Evolutionary conservation across 2,329 filamentous ascomycete genomes (phyloP), one percentile per base, ranked within the genome.

Genomic region (Lasiodiplodia theobromae): DNA sequence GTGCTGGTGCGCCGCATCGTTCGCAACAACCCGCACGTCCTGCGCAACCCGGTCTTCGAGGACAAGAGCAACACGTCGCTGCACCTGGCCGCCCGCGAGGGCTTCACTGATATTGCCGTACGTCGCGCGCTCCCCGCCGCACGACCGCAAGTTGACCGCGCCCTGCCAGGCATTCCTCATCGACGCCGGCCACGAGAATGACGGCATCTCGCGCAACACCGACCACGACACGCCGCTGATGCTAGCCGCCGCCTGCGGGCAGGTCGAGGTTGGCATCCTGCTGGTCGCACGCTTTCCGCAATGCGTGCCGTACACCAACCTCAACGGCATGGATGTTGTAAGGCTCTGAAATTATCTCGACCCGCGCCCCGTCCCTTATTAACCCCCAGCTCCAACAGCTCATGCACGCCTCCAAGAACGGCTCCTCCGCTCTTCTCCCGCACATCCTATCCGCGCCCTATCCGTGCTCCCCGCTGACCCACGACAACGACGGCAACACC

Each of bases 41-140:
- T 97, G 34, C 90, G 91, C 75, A 97, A 97, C 76, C 92, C 93
- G 2, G 92, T 97, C 79, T 87, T 88, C 73, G 87, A 88, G 4
- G 85, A 89, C 70, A 89, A 92, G 72, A 92, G 91, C 78, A 96
- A 96, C 82, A 95, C 93, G 2, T 93, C 89, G 71, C 86, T 97
- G 49, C 93, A 97, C 78, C 86, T 97, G 2, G 92, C 93, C 53
- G 91, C 92, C 12, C 88, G 87, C 8, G 84, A 93, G 68, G 93
- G 93, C 65, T 87, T 91, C 76, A 83, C 88, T 8, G 82, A 89
- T 57, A 90, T 96, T 73, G 90, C 88, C 77, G 81, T 83, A 77
- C 63, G 81, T 74, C 21, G 2, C 21, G 54, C 34, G 21, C 49
- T 21, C 28, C 28, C 3, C 2, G 23, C 28, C 18, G n/a, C 37